These are phyloP conservation scores for Pseudonitzschia pungens DNA, from an alignment of 108 stramenopile species.

Conservation along the genomic window DNA sequence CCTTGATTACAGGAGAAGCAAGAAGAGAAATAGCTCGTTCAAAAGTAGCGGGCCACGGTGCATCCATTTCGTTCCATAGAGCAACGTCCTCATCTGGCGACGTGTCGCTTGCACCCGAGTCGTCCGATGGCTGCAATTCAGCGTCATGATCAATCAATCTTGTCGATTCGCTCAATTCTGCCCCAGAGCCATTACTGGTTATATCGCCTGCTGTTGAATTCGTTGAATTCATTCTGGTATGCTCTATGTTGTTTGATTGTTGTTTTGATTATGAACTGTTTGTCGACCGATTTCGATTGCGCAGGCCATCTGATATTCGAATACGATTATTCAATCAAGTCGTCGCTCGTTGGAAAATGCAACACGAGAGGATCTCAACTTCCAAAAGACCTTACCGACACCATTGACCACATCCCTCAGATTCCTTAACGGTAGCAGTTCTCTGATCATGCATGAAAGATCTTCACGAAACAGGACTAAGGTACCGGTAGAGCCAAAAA, in stretches of 20 bases:
- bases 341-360: too few species aligned
- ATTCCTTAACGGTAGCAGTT: too few species aligned
- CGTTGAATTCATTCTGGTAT: neutral
- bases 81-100: slow-evolving; percentile 17
- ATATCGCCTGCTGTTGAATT: neutral
- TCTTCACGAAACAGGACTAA: too few species aligned
- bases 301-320: too few species aligned
- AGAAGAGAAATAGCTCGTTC: slow-evolving; percentile 64
- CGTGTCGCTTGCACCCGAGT: neutral
- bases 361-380: too few species aligned
- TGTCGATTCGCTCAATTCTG: neutral
- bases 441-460: too few species aligned
- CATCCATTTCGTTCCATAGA: slow-evolving; percentile 58
- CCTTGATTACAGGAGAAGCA: slow-evolving; percentile 60
- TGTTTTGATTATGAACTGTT: neutral
- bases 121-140: neutral
- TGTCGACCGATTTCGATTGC: too few species aligned
- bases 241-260: neutral
- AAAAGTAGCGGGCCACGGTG: slow-evolving; percentile 78
- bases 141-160: neutral
- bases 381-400: too few species aligned
- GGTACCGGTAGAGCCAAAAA: too few species aligned
- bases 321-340: too few species aligned
- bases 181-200: neutral
- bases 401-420: too few species aligned